phyloP scores from a whole-genome alignment of 2,329 filamentous ascomycete species.

The Alternaria gansuensis region DNA sequence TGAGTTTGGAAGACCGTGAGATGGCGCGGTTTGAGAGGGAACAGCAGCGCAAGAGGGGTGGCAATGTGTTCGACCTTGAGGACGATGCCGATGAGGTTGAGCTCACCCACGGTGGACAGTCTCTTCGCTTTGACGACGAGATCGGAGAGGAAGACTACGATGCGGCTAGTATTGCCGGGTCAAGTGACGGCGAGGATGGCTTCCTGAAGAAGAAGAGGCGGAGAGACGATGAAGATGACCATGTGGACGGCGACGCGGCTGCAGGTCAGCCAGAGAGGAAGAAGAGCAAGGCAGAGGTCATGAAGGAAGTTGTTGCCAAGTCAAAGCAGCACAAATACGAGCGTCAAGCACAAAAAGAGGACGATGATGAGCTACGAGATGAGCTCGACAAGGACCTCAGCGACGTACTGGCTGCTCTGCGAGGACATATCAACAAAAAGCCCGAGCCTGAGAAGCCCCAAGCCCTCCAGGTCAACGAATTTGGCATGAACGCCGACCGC shows the following conservation, averaged over 20 bases:
- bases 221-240: conserved; percentile 60
- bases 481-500: conserved; percentile 67
- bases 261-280: conserved; percentile 77
- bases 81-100: conserved; percentile 74
- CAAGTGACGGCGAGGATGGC: conserved; percentile 53
- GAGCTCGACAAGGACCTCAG: conserved; percentile 85
- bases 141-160: conserved; percentile 75
- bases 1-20: conserved; percentile 93
- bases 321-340: conserved; percentile 96
- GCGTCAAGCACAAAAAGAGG: conserved; percentile 89
- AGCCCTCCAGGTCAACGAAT: conserved; percentile 52
- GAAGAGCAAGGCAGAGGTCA: conserved; percentile 95
- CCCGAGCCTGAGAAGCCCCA: conserved; percentile 54
- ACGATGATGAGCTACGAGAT: conserved; percentile 86
- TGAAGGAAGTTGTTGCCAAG: conserved; percentile 97
- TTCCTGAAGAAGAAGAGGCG: conserved; percentile 55
- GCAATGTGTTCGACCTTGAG: conserved; percentile 87
- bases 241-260: conserved; percentile 39
- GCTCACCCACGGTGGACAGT: conserved; percentile 85
- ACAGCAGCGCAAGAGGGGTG: conserved; percentile 82
- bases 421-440: conserved; percentile 63
- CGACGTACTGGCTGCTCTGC: conserved; percentile 76
- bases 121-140: conserved; percentile 69
- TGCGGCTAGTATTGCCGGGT: conserved; percentile 72
- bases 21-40: conserved; percentile 89